Evolutionary conservation across 1,139 yeast genomes (phyloP), one percentile per base, ranked within the genome.

Genomic region (Taiozyma sp.): DNA sequence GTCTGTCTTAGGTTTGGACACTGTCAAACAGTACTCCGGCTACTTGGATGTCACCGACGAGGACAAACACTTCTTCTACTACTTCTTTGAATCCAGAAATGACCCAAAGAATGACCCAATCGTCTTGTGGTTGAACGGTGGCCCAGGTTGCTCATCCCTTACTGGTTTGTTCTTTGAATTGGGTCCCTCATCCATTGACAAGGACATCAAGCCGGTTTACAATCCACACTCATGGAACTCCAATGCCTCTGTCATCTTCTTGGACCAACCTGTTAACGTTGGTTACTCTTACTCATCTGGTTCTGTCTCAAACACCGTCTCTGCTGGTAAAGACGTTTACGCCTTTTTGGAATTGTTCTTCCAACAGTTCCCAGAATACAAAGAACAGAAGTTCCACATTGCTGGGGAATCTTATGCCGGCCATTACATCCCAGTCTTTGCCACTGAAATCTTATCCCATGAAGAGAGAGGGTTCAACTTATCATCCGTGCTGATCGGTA

Each of bases 401-500:
- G 96, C 98, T 46, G 99, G 98, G 62, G 98, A 93, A 73, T 89
- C 97, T n/a, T 93, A 93, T 67, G 99, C 96, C 51, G 99, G 99
- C 57, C 98, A 93, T 70, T 93, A 93, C 71, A 91, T 93, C 60
- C 99, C 98, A 34, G 92, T 83, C 10, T 88, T 93, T 68, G 97
- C 97, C 24, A 72, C 85, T 48, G 97, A 92, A 71, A 92, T 93
- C 60, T 72, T 91, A 64, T 77, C 83, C 27, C 96, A 90, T 67
- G 78, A 76, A 47, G 90, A 87, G 63, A 85, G 96, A 69, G 77
- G 83, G 54, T 92, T 93, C 75, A 82, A 91, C 69, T 79, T 93
- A 67, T 78, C 92, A 28, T 89, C 97, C 8, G 90, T 93, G 44
- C 73, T 93, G 70, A 92, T 93, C 65, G 99, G 99, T 66, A 93